These are phyloP conservation scores for Moelleriella libera DNA, from an alignment of 2,329 filamentous ascomycete genomes.

Conservation along the genomic window DNA sequence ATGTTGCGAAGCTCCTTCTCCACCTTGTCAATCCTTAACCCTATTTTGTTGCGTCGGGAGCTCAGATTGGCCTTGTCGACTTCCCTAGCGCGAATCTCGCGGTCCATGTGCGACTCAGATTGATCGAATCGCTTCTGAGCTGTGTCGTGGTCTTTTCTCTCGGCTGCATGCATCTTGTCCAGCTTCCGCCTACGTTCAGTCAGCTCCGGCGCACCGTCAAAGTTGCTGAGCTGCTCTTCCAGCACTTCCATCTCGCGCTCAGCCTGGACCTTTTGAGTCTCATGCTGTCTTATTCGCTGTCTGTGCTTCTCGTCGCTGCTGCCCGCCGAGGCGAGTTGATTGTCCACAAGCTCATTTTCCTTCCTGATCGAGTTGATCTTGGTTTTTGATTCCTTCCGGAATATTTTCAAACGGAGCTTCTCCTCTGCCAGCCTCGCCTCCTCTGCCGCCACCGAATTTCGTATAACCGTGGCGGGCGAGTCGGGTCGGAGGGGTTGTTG, in stretches of 20 bases:
- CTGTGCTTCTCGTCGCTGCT: conserved; percentile 63
- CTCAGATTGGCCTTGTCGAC: conserved; percentile 49
- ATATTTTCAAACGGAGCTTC: conserved; percentile 52
- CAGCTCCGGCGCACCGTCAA: conserved; percentile 52
- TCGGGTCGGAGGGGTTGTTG: conserved; percentile 56
- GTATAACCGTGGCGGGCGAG: conserved; percentile 63
- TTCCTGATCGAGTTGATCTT: conserved; percentile 53
- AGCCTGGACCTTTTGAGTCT: conserved; percentile 55
- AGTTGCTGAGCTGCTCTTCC: conserved; percentile 43
- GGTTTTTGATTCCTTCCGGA: conserved; percentile 62
- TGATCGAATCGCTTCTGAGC: conserved; percentile 38
- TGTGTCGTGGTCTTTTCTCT: conserved; percentile 46
- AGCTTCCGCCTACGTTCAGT: conserved; percentile 38
- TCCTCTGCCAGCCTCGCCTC: conserved; percentile 59
- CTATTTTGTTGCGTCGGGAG: conserved; percentile 59
- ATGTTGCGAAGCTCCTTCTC: conserved; percentile 60
- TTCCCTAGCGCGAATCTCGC: conserved; percentile 46
- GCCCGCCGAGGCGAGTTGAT: conserved; percentile 52
- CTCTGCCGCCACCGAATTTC: conserved; percentile 59
- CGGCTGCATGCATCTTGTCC: conserved; percentile 36
- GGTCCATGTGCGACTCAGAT: conserved; percentile 47
- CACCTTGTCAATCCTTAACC: conserved; percentile 56
- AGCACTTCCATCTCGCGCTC: conserved; percentile 42
- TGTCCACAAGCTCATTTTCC: conserved; percentile 57
- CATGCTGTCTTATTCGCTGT: conserved; percentile 63